Percentiles rank a stretch among this genome's conserved stretches.
These are phyloP conservation scores for Endothia cerciana DNA, from an alignment of 2,329 filamentous ascomycete species.

Conservation along the genomic window DNA sequence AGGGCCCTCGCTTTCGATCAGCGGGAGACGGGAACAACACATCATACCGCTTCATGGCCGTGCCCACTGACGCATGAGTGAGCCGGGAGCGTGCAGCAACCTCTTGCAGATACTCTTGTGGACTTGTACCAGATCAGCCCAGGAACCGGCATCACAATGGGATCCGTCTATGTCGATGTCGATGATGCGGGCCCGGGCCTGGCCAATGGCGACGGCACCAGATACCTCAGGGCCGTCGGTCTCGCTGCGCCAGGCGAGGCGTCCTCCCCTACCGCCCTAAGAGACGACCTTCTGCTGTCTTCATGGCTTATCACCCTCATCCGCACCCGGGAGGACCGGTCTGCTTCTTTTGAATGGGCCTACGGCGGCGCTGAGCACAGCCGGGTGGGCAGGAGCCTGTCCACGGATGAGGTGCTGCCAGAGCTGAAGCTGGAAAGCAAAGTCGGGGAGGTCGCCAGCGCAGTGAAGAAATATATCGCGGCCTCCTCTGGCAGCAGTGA, in stretches of 20 bases:
- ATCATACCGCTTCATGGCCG: too few relatives aligned
- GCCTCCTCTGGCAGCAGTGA: conserved; percentile 30
- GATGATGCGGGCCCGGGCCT: conserved; percentile 6
- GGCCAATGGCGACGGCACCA: conserved; percentile 29
- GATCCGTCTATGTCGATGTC: conserved; percentile 20
- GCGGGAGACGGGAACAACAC: too few relatives aligned
- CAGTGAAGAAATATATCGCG: conserved; percentile 33
- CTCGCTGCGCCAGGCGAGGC: conserved; percentile 34
- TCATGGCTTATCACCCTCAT: conserved; percentile 51
- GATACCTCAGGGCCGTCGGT: conserved; percentile 36
- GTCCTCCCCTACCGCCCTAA: conserved; percentile 40
- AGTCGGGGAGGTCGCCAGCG: conserved; percentile 35
- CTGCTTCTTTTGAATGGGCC: conserved; percentile 45
- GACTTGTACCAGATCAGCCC: not conserved
- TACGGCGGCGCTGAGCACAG: conserved; percentile 34
- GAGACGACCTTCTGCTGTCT: conserved; percentile 45
- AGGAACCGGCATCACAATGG: conserved; percentile 14
- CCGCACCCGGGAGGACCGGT: conserved; percentile 45
- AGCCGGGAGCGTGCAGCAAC: too few relatives aligned
- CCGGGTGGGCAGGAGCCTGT: conserved; percentile 32
- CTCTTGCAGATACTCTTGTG: too few relatives aligned
- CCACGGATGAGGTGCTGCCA: conserved; percentile 39
- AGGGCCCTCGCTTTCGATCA: too few relatives aligned
- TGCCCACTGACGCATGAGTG: too few relatives aligned
- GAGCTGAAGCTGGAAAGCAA: conserved; percentile 36